Base-by-base conservation (phyloP, 192 early-diverging fungal species). In the Mortierella claussenii region DNA sequence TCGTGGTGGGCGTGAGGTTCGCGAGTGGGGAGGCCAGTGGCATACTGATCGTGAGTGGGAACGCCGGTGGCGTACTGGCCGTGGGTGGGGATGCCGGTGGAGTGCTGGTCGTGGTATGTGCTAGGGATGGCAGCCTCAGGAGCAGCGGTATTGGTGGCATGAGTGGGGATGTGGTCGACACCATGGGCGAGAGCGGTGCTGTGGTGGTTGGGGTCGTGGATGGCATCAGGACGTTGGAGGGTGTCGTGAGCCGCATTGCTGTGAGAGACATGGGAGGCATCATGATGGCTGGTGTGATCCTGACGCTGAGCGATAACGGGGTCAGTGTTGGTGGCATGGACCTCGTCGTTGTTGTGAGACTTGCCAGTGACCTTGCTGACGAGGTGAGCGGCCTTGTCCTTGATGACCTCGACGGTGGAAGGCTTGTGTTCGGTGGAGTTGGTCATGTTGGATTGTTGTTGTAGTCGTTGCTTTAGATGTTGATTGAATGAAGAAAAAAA, bases 331-430 rank as follows among this genome's bases (percentile, higher is more conserved):
- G 24, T 53, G 23, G 11, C 13, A 23, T 9, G 20, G 49, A 23
- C 44, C 17, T 54, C 28, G 33, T 36, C 18, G 5, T 44, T 20
- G 49, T 23, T 31, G 45, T 62, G 58, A 43, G 27, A 15, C 58
- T 61, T 63, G 44, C 69, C 69, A 17, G 69, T 73, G 55, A 64
- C 47, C 53, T 64, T 73, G 20, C 46, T 1, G 43, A 65, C 23
- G 28, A 74, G 24, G 62, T 64, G 47, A 18, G 61, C 0, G 21
- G 69, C 69, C 61, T 73, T 73, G 18, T 73, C 69, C 55, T 65
- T 74, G 49, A 74, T 57, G 10, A 42, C 28, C 48, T 65, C 69
- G 46, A 59, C 31, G 42, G 69, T 37, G 34, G 69, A 71, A 23
- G 52, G 69, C 54, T 71, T 71, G 30, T 68, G 47, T 20, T 47